Percentiles rank a stretch among this genome's conserved stretches.
Conservation (phyloP, 495 filamentous ascomycete species). For the Aspergillus incahuasiensis region DNA sequence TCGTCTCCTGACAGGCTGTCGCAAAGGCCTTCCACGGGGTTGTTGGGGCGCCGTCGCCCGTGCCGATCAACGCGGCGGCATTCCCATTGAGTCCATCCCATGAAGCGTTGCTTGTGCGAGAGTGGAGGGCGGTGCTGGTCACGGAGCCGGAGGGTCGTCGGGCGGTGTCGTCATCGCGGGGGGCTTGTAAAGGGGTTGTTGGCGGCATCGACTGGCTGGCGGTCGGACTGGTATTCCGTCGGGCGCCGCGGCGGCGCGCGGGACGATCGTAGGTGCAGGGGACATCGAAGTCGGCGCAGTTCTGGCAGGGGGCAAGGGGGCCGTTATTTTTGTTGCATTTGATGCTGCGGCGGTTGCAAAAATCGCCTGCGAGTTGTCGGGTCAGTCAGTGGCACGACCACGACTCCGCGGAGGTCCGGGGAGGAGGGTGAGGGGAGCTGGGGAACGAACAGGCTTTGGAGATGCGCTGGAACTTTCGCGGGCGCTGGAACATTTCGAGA, state of each 20-base stretch:
- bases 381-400: neutral
- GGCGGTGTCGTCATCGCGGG: neutral
- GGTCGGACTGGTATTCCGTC: neutral
- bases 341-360: constrained; percentile 2
- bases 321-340: constrained; percentile 5
- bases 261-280: neutral
- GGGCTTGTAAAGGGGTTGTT: neutral
- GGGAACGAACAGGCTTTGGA: constrained; percentile 1
- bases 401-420: neutral
- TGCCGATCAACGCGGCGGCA: neutral
- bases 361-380: neutral
- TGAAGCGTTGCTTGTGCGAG: neutral
- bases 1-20: neutral
- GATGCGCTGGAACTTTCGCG: constrained; percentile 1
- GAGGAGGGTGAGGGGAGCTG: neutral
- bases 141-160: neutral
- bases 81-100: neutral
- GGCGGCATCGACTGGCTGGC: neutral
- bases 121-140: neutral
- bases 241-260: neutral
- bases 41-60: neutral
- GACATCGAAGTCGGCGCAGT: neutral
- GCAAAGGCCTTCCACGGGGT: constrained; percentile 2
- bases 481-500: neutral
- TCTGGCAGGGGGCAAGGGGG: neutral